Base-by-base conservation (phyloP, 2,329 filamentous ascomycete species). In the Fusarium sterilihyphosum region DNA sequence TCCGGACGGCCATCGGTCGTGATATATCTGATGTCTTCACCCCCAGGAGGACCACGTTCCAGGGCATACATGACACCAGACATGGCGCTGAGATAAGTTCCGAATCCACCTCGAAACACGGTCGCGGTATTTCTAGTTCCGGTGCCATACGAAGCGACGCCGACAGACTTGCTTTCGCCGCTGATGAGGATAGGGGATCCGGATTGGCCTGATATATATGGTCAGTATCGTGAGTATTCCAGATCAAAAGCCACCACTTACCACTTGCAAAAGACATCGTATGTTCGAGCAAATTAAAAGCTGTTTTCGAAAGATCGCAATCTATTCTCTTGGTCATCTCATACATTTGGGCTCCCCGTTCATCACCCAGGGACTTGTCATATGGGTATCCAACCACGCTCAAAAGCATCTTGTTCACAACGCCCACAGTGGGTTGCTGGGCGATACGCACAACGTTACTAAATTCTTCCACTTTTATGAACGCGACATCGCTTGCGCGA, bases 201-300 rank as follows among this genome's bases (percentile, higher is more conserved):
- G 16, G 35, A 56, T 40, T 56, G 24, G 2, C 52, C 52, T 54
- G 9, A 5, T 3, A 17, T 17, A 3, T 17, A 9, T 2, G 18
- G 17, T 41, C 26, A 41, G 6, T 31, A 41, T 3, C 0, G 2
- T 8, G 3, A 8, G 24, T 14, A 17, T 3, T 14, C 11, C 5
- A 6, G 12, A 6, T 18, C 5, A 0, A 10, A 31, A 41, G 4
- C 6, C 8, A n/a, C 14, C n/a, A 2, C 53, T 14, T 11, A 20
- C 53, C 26, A 31, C 12, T n/a, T 16, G 53, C 8, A 24, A 18
- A 16, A 3, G 53, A 44, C 8, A 57, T 33, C 4, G 37, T 31
- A 20, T 44, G 38, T 5, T 57, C 37, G 0, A 57, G 26, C 6
- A 57, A 12, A 14, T 43, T 57, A 6, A 20, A 33, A 2, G 26